A percentile compares a stretch with the other conserved stretches of the same genome.
Conservation (phyloP, 2,329 filamentous ascomycete genomes). For the Botrytis tulipae region DNA sequence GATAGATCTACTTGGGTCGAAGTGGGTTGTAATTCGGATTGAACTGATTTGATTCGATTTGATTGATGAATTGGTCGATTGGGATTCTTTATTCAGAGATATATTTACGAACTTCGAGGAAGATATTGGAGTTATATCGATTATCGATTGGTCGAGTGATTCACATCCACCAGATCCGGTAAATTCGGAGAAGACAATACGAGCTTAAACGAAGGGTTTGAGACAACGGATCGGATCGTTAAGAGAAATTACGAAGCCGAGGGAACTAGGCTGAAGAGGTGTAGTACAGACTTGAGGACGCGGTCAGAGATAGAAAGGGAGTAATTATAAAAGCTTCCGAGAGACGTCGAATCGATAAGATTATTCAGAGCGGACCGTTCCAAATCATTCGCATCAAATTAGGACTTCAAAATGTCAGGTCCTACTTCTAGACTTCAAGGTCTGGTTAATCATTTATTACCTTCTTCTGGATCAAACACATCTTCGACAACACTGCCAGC, state of each 20-base stretch:
- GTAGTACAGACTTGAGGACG: neutral
- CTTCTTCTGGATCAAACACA: slow-evolving; percentile 37
- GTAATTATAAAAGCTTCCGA: neutral
- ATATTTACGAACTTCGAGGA: neutral
- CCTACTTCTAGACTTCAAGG: slow-evolving; percentile 59
- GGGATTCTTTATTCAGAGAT: neutral
- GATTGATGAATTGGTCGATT: neutral
- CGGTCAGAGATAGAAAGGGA: no score
- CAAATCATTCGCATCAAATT: neutral
- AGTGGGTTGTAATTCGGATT: neutral
- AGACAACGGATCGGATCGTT: neutral
- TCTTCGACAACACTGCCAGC: slow-evolving; percentile 19
- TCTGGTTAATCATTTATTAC: slow-evolving; percentile 55
- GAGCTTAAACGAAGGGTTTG: neutral
- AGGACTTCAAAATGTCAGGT: slow-evolving; percentile 57
- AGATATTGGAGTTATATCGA: neutral
- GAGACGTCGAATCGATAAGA: neutral
- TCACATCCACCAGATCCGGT: neutral
- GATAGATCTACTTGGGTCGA: neutral
- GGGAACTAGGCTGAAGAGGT: neutral
- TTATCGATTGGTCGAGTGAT: neutral
- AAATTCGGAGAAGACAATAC: neutral
- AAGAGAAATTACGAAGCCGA: neutral
- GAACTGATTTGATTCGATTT: neutral
- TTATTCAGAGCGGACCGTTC: neutral